Base-by-base conservation (phyloP, 768 basidiomycete species). In the Trametes elegans region DNA sequence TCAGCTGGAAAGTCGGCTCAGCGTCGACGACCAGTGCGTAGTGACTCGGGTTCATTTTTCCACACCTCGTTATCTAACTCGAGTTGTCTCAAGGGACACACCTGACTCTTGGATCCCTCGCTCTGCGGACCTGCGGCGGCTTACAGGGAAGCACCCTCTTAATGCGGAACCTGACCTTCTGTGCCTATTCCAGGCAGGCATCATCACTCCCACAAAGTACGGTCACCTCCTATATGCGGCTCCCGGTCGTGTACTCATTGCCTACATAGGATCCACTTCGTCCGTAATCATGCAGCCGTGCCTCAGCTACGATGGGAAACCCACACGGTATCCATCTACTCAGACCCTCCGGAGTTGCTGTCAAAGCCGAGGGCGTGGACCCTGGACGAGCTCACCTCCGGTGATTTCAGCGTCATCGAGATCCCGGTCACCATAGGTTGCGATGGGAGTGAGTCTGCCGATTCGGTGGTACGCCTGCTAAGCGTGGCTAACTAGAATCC, bases 21-120 rank as follows among this genome's bases (percentile, higher is more conserved):
- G 57, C 41, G 19, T 60, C n/a, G 60, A 64, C 26, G 63, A 64
- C 34, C 60, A 64, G 63, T 64, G 38, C 24, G 62, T 58, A n/a
- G n/a, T n/a, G 10, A 16, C 8, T 2, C 9, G 19, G 18, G 23
- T 10, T 3, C 16, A 14, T 7, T 5, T 34, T 14, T 27, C 16
- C n/a, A 16, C 2, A 11, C 11, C 6, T 5, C 18, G 26, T 13
- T 28, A 13, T n/a, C 3, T 29, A 5, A 8, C 9, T 9, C 23
- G 26, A 14, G 36, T 1, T n/a, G 16, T 10, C 14, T 29, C n/a
- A 11, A 64, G 62, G 31, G 28, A 49, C 13, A 61, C 61, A 3
- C 58, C 63, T 1, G 63, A 64, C 52, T 62, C 55, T 5, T 62
- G 63, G 63, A 57, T 64, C 11, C 63, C 63, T 14, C 60, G 63